Evolutionary conservation across 331 rosid genomes (phyloP).

Genomic region (Prunus yedoensis): DNA sequence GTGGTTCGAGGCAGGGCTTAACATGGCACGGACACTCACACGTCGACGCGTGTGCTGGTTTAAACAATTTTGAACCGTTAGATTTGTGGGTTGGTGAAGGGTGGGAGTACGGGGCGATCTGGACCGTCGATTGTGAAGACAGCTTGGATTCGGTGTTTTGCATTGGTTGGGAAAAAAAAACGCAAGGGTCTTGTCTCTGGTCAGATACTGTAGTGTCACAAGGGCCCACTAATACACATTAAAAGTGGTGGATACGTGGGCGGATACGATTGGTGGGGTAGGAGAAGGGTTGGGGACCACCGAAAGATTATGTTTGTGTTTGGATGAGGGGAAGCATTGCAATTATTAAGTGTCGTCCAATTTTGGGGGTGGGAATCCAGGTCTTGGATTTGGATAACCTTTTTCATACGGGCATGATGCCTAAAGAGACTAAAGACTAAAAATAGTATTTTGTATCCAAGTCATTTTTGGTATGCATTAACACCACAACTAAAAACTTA

Average conservation of each 20-base stretch:
- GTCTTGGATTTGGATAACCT: too few relatives aligned
- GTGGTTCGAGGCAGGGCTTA: too few relatives aligned
- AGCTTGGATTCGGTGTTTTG: slow-evolving; percentile 32
- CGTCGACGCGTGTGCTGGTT: slow-evolving; percentile 12
- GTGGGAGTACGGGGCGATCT: not conserved
- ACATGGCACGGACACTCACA: slow-evolving; percentile 40
- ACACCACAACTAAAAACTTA: too few relatives aligned
- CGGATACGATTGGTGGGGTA: too few relatives aligned
- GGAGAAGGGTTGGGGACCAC: not conserved
- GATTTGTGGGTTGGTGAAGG: not conserved
- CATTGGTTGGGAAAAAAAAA: not conserved
- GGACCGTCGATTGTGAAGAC: slow-evolving; percentile 48
- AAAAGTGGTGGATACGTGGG: too few relatives aligned
- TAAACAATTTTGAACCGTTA: slow-evolving; percentile 11
- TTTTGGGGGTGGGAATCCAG: not conserved
- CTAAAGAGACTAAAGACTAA: too few relatives aligned
- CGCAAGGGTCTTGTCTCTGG: not conserved
- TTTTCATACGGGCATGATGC: too few relatives aligned
- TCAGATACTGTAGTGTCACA: slow-evolving; percentile 29
- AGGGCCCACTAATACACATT: not conserved
- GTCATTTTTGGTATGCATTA: too few relatives aligned
- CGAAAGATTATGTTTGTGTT: too few relatives aligned
- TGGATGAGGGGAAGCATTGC: not conserved
- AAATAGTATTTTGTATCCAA: too few relatives aligned
- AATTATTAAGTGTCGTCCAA: not conserved